Conservation (phyloP, 805 yeast genomes). For the Kodamaea laetipori region DNA sequence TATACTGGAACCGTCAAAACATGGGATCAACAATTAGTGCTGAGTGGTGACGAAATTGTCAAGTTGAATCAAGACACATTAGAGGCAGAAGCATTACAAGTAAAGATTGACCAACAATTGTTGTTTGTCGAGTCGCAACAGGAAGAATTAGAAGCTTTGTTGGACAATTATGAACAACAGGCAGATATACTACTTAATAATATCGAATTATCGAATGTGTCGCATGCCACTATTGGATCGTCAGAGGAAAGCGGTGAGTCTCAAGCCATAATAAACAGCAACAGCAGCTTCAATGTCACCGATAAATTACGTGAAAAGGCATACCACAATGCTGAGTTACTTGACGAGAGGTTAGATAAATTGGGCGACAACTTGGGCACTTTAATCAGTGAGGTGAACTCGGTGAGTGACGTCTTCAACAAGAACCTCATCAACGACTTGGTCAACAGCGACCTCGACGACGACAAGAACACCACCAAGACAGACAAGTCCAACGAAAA, state of each 20-base stretch:
- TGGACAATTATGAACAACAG: slow-evolving; percentile 80
- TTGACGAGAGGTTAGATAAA: slow-evolving; percentile 78
- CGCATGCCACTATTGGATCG: slow-evolving; percentile 17
- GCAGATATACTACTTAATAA: slow-evolving; percentile 52
- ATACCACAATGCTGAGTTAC: slow-evolving; percentile 79
- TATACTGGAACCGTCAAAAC: slow-evolving; percentile 73
- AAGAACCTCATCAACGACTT: slow-evolving; percentile 50
- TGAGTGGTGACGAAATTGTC: slow-evolving; percentile 82
- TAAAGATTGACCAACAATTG: slow-evolving; percentile 82
- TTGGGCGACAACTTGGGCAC: slow-evolving; percentile 77
- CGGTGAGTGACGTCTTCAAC: slow-evolving; percentile 78
- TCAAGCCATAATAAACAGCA: slow-evolving; percentile 13
- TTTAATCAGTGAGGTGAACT: slow-evolving; percentile 78
- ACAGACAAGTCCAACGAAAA: slow-evolving; percentile 30
- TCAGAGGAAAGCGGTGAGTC: slow-evolving; percentile 4
- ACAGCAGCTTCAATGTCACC: slow-evolving; percentile 48
- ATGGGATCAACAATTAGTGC: slow-evolving; percentile 85
- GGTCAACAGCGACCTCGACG: slow-evolving; percentile 21
- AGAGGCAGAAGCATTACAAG: slow-evolving; percentile 82
- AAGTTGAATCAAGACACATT: slow-evolving; percentile 75
- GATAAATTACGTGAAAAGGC: slow-evolving; percentile 91
- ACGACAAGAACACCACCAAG: slow-evolving; percentile 24
- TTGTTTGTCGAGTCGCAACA: slow-evolving; percentile 89
- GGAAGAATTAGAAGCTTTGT: slow-evolving; percentile 79
- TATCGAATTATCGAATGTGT: slow-evolving; percentile 39